Evolutionary conservation across 495 filamentous ascomycete genomes (phyloP).

Genomic region (Aspergillus hancockii): DNA sequence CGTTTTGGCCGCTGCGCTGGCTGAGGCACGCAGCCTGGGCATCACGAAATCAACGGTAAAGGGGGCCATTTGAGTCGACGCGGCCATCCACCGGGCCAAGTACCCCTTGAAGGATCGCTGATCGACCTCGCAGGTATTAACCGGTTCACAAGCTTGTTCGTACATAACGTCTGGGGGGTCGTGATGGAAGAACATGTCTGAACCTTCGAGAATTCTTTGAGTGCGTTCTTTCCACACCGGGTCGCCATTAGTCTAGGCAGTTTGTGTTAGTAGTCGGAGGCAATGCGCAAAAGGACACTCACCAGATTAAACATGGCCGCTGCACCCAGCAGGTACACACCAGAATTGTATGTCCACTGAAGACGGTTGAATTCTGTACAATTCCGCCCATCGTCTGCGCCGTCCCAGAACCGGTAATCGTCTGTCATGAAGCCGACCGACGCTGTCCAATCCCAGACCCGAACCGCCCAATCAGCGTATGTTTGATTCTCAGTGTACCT

Average conservation of each 20-base stretch:
- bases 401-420: conserved; percentile 65
- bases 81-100: conserved; percentile 78
- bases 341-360: conserved; percentile 44
- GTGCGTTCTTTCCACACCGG: conserved; percentile 61
- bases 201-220: conserved; percentile 57
- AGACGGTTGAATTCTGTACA: conserved; percentile 35
- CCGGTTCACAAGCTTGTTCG: conserved; percentile 64
- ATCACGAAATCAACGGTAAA: conserved; percentile 63
- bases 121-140: conserved; percentile 67
- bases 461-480: conserved; percentile 76
- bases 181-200: conserved; percentile 52
- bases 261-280: neutral
- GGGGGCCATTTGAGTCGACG: conserved; percentile 68
- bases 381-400: conserved; percentile 54
- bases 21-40: conserved; percentile 63
- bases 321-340: conserved; percentile 39
- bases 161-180: conserved; percentile 56
- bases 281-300: conserved; percentile 8
- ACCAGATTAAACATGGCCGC: conserved; percentile 44
- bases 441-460: conserved; percentile 70
- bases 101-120: conserved; percentile 87
- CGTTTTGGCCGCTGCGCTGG: conserved; percentile 65
- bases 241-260: conserved; percentile 28
- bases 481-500: conserved; percentile 76
- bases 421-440: conserved; percentile 61